These are phyloP conservation scores for Trichoderma orchidacearum DNA, from an alignment of 495 filamentous ascomycete species.

Conservation along the genomic window DNA sequence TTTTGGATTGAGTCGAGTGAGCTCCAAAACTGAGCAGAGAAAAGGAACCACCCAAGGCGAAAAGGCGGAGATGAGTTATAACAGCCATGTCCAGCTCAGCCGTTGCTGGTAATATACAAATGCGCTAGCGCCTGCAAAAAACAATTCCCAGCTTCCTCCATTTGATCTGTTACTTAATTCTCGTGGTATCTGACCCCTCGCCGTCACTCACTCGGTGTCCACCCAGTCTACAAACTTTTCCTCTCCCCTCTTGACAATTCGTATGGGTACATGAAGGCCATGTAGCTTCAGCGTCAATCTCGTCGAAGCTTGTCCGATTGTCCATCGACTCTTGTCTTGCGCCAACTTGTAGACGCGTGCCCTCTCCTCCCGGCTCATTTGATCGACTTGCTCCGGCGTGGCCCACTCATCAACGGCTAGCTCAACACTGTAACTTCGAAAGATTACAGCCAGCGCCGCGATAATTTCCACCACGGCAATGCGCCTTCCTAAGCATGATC, in stretches of 20 bases:
- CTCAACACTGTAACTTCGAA: conserved; percentile 50
- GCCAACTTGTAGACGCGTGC: conserved; percentile 39
- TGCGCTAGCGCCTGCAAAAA: too few relatives aligned
- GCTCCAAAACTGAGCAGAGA: too few relatives aligned
- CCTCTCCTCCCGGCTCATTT: conserved; percentile 35
- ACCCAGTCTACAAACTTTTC: conserved; percentile 41
- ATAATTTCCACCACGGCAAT: conserved; percentile 70
- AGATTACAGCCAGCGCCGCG: conserved; percentile 52
- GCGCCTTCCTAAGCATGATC: conserved; percentile 53
- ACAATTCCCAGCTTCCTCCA: too few relatives aligned
- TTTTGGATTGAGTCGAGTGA: too few relatives aligned
- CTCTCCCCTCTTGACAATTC: conserved; percentile 46
- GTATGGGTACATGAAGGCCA: conserved; percentile 38
- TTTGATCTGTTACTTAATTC: too few relatives aligned
- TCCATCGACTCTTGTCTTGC: conserved; percentile 27
- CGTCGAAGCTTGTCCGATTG: conserved; percentile 31
- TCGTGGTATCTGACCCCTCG: too few relatives aligned
- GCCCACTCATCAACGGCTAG: conserved; percentile 49
- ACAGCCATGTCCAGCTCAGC: too few relatives aligned
- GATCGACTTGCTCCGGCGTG: conserved; percentile 43
- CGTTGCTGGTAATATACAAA: too few relatives aligned
- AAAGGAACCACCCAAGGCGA: too few relatives aligned
- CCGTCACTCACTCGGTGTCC: conserved; percentile 9
- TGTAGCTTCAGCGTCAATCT: conserved; percentile 53
- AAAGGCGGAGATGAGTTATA: too few relatives aligned